Evolutionary conservation across 768 basidiomycete genomes (phyloP).

Genomic region (Pilatotrama ljubarskyi): DNA sequence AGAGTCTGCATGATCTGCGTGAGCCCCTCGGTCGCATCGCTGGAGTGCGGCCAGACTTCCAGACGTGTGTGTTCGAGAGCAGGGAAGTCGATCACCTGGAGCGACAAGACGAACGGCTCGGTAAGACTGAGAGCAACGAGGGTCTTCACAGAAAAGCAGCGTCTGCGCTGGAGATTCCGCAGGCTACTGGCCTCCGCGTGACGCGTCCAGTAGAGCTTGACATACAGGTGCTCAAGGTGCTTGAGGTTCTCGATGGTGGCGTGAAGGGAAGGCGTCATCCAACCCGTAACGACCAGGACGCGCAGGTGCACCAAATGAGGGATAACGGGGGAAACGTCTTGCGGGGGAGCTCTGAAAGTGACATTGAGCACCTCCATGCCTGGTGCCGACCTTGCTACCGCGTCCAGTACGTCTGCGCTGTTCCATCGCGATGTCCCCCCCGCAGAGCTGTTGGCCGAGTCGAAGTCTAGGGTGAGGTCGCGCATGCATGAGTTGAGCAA

Average conservation of each 20-base stretch:
- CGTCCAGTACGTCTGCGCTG: neutral
- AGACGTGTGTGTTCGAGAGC: neutral
- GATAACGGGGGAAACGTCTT: neutral
- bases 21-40: slow-evolving; percentile 6
- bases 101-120: neutral
- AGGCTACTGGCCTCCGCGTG: neutral
- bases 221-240: neutral
- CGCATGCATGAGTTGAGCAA: neutral
- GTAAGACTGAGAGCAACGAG: slow-evolving; percentile 1
- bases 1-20: neutral
- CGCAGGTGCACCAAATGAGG: slow-evolving; percentile 5
- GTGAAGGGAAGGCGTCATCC: slow-evolving; percentile 11
- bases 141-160: neutral
- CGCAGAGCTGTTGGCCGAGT: neutral
- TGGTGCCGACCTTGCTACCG: neutral
- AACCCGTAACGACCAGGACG: slow-evolving; percentile 1
- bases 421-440: neutral
- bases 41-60: slow-evolving; percentile 11
- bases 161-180: neutral
- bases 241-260: neutral
- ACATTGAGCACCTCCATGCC: slow-evolving; percentile 3
- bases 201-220: slow-evolving; percentile 13
- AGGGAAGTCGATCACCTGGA: neutral
- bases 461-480: slow-evolving; percentile 3
- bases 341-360: neutral